Conservation (phyloP, 2,329 filamentous ascomycete genomes). For the Leptographium wingfieldii region DNA sequence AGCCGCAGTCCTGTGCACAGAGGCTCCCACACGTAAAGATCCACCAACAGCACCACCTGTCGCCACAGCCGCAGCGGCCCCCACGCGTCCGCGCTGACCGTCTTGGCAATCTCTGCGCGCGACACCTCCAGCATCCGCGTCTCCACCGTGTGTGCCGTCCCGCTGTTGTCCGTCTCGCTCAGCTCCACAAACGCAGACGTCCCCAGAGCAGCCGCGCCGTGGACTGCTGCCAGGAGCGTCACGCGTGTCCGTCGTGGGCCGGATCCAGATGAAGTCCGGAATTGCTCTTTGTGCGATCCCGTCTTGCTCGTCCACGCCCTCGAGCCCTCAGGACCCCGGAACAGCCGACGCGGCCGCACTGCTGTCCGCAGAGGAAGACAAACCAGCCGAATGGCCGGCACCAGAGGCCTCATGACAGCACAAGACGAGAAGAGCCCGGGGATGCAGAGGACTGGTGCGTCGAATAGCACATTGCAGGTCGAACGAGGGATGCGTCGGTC, state of each 20-base stretch:
- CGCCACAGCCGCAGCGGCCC: constrained; percentile 47
- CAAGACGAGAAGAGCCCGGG: not conserved
- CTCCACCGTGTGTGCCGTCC: constrained; percentile 56
- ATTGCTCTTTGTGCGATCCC: no score
- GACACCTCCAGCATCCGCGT: constrained; percentile 79
- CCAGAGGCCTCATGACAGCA: constrained; percentile 2
- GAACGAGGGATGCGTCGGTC: not conserved
- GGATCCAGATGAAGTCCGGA: not conserved
- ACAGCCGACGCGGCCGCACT: not conserved
- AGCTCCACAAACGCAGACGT: constrained; percentile 46
- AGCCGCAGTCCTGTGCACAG: constrained; percentile 81
- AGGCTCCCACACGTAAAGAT: constrained; percentile 69
- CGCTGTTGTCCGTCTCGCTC: constrained; percentile 40
- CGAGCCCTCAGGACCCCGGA: not conserved
- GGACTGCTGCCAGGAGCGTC: constrained; percentile 24
- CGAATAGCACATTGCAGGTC: not conserved
- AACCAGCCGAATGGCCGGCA: not conserved
- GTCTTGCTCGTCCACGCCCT: not conserved
- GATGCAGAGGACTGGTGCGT: not conserved
- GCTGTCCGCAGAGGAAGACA: not conserved
- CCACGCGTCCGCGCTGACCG: constrained; percentile 47
- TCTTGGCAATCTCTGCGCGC: constrained; percentile 60
- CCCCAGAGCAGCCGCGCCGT: constrained; percentile 30
- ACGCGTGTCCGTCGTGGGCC: constrained; percentile 8
- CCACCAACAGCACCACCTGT: constrained; percentile 52